Conservation (phyloP, 768 basidiomycete genomes). For the Kondoa subrosea region DNA sequence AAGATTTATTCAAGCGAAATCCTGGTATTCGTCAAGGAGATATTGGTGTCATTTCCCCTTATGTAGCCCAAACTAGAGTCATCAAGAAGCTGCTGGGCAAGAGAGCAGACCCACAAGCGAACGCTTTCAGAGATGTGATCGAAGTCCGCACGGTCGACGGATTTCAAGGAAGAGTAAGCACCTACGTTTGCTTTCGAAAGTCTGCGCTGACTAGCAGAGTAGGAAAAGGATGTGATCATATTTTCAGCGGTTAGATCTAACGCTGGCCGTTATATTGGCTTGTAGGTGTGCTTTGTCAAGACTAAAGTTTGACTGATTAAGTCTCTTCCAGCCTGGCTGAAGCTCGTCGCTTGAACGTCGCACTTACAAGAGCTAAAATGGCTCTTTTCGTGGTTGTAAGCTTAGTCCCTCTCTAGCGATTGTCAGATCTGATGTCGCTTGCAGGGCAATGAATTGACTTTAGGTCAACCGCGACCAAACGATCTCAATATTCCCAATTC, state of each 20-base stretch:
- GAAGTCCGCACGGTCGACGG: background rate
- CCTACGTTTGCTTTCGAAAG: background rate
- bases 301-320: background rate
- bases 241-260: slow-evolving; percentile 86
- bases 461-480: background rate
- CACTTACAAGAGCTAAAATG: slow-evolving; percentile 69
- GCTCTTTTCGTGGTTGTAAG: slow-evolving; percentile 67
- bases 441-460: background rate
- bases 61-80: slow-evolving; percentile 65
- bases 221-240: slow-evolving; percentile 80
- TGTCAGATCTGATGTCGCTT: background rate
- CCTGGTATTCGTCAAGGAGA: slow-evolving; percentile 50
- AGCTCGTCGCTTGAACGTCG: slow-evolving; percentile 69
- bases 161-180: slow-evolving; percentile 2
- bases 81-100: slow-evolving; percentile 34
- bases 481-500: background rate
- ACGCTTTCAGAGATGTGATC: background rate
- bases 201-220: slow-evolving; percentile 17
- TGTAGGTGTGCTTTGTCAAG: slow-evolving; percentile 30
- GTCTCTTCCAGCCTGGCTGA: slow-evolving; percentile 45
- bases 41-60: slow-evolving; percentile 86
- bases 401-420: background rate
- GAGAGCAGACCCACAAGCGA: too few species aligned
- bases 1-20: slow-evolving; percentile 61
- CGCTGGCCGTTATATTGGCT: slow-evolving; percentile 57